These are phyloP conservation scores for Yamadazyma laniorum DNA, from an alignment of 805 yeast genomes.

Conservation along the genomic window DNA sequence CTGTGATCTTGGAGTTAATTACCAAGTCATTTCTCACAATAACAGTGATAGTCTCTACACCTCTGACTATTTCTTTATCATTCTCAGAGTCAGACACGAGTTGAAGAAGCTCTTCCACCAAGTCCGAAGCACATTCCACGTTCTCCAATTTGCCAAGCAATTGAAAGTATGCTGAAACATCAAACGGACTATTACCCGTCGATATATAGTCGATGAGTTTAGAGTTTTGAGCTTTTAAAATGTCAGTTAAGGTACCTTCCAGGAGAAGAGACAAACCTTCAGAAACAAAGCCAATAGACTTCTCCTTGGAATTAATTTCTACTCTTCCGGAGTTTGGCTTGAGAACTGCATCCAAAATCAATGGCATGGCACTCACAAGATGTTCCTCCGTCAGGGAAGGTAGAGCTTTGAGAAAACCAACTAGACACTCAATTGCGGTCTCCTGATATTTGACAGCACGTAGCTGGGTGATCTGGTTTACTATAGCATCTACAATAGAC, in stretches of 20 bases:
- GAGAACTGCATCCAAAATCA: neutral
- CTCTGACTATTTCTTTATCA: slow-evolving; percentile 5
- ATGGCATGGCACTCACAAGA: neutral
- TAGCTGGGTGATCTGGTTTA: slow-evolving; percentile 16
- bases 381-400: neutral
- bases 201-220: slow-evolving; percentile 2
- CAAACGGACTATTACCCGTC: neutral
- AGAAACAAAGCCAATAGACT: neutral
- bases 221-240: slow-evolving; percentile 2
- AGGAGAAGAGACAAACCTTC: neutral
- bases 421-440: slow-evolving; percentile 20
- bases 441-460: slow-evolving; percentile 18
- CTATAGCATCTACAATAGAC: slow-evolving; percentile 15
- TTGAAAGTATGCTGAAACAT: neutral
- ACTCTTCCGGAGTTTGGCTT: neutral
- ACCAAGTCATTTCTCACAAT: neutral
- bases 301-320: neutral
- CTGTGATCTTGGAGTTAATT: neutral
- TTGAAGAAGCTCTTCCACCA: slow-evolving; percentile 5
- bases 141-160: neutral
- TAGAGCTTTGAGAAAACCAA: slow-evolving; percentile 12
- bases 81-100: slow-evolving; percentile 9
- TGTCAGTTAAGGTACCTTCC: neutral
- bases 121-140: neutral
- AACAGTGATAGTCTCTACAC: slow-evolving; percentile 3